These are phyloP conservation scores for Fraxinus platypoda DNA, from an alignment of 305 asterid species.

Conservation along the genomic window DNA sequence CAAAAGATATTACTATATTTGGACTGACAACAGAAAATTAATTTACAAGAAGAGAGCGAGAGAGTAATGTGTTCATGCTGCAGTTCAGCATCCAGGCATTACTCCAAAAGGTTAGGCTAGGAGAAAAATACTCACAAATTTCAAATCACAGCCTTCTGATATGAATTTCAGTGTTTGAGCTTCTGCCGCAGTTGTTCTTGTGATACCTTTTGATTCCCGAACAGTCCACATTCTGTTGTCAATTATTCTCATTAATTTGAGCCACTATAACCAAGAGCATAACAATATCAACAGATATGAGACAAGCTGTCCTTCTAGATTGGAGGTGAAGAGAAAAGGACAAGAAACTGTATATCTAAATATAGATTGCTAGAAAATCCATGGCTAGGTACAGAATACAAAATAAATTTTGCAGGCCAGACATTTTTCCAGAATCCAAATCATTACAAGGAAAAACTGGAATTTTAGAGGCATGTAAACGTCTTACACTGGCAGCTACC, in stretches of 20 bases:
- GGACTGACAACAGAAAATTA: neutral
- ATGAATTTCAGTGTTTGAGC: constrained; percentile 61
- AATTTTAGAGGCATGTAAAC: neutral
- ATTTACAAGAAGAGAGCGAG: neutral
- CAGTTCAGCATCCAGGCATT: neutral
- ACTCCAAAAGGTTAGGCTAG: constrained; percentile 1
- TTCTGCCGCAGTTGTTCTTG: constrained; percentile 59
- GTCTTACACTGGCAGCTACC: neutral
- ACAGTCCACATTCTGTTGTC: constrained; percentile 56
- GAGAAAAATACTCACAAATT: constrained; percentile 48
- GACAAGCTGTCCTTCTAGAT: neutral
- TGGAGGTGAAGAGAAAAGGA: neutral
- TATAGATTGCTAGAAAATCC: constrained; percentile 10
- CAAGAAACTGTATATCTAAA: neutral
- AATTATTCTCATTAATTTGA: constrained; percentile 5
- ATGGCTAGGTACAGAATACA: constrained; percentile 3
- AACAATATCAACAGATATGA: neutral
- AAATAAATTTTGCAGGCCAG: neutral
- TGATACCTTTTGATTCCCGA: constrained; percentile 60
- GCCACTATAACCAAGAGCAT: constrained; percentile 3
- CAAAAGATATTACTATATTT: constrained; percentile 4
- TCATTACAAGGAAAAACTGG: neutral
- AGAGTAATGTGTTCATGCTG: neutral
- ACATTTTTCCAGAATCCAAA: neutral
- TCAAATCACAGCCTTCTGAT: constrained; percentile 71